Base-by-base conservation (phyloP, 208 protist species). In the Endotrypanum monterogeii region DNA sequence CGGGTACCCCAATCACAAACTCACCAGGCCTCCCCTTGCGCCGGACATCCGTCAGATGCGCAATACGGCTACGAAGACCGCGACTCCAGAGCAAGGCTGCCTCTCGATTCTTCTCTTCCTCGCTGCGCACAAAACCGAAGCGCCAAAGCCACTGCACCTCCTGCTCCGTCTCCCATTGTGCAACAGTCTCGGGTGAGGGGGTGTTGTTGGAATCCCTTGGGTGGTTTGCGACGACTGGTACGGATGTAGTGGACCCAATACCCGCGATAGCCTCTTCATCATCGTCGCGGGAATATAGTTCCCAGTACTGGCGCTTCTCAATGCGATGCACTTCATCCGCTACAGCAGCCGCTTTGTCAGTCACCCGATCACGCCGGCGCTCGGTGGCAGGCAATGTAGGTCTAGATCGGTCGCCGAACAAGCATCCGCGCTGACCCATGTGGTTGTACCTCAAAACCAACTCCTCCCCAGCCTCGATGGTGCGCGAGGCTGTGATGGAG, bases 1-100 rank as follows among this genome's bases (percentile, higher is more conserved):
- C 91, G 2, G 93, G 93, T n/a, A 97, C 93, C 1, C 93, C 93
- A 56, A 97, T 78, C 32, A 97, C 91, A 86, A 96, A 97, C 82
- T 94, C 89, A 25, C 89, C 93, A 1, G 89, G 83, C 12, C 82
- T 76, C 6, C 91, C 93, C 32, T 88, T 89, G 52, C 91, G 84
- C 30, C 93, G 89, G 23, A 92, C 84, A 66, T 97, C 91, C 18
- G 93, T 97, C 18, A 97, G 82, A 44, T 92, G 85, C 2, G 91
- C 88, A 52, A 95, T 87, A 60, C 93, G 93, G 12, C 54, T 57
- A 46, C 83, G 77, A 73, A 97, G 76, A 6, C 82, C 72, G 52
- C 76, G 73, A 58, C 84, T 89, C 91, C 93, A 97, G 51, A 83
- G 48, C 39, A 83, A 58, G 51, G 84, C 90, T 25, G 89, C 88